These are phyloP conservation scores for Stagonosporopsis chrysanthemi DNA, from an alignment of 2,329 filamentous ascomycete genomes.

Conservation along the genomic window DNA sequence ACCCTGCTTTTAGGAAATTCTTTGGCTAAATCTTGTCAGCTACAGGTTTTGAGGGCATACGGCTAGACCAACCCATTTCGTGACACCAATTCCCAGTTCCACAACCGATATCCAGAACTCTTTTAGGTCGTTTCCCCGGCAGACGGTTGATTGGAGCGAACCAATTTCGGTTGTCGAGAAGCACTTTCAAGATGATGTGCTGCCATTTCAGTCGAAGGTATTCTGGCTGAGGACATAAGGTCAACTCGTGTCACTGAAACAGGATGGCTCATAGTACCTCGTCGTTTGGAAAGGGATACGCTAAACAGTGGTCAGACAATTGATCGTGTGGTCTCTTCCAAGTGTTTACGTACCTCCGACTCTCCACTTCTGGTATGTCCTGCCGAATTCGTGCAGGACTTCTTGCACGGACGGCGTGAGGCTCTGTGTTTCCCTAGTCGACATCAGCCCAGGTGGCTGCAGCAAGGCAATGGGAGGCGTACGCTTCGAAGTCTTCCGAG, in stretches of 20 bases:
- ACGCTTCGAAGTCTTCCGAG: slow-evolving; percentile 44
- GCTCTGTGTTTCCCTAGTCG: slow-evolving; percentile 47
- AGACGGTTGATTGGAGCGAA: slow-evolving; percentile 47
- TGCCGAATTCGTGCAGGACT: slow-evolving; percentile 50
- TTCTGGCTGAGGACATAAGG: slow-evolving; percentile 41
- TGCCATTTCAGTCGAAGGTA: slow-evolving; percentile 50
- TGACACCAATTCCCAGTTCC: slow-evolving; percentile 54
- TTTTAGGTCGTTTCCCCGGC: slow-evolving; percentile 45
- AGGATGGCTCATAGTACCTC: slow-evolving; percentile 37
- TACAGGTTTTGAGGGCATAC: neutral
- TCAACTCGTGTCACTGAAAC: slow-evolving; percentile 19
- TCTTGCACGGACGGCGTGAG: slow-evolving; percentile 51
- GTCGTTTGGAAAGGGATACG: slow-evolving; percentile 51
- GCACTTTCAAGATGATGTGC: slow-evolving; percentile 48
- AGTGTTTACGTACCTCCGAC: slow-evolving; percentile 46
- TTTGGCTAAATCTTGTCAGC: slow-evolving; percentile 41
- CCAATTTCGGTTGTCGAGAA: slow-evolving; percentile 45
- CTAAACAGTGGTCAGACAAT: slow-evolving; percentile 39
- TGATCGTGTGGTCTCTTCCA: neutral
- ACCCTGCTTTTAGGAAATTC: slow-evolving; percentile 45
- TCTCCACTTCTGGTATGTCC: slow-evolving; percentile 51
- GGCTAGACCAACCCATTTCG: slow-evolving; percentile 49
- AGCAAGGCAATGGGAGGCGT: slow-evolving; percentile 14
- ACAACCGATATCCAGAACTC: slow-evolving; percentile 53
- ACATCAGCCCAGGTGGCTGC: slow-evolving; percentile 25